These are phyloP conservation scores for Solanum boliviense DNA, from an alignment of 257 asterid genomes.

Conservation along the genomic window DNA sequence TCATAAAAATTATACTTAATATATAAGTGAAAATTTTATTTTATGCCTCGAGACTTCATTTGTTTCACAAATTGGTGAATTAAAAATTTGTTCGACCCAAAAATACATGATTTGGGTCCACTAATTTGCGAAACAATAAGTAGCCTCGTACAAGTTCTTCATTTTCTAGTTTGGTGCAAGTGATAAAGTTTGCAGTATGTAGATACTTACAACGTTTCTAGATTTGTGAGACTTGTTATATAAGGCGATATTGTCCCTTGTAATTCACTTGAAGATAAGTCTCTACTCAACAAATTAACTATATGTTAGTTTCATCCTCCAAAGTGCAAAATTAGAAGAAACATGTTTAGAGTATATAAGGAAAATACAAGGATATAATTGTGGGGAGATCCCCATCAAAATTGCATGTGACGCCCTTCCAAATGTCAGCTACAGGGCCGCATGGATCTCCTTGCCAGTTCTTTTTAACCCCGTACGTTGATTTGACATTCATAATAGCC, in stretches of 20 bases:
- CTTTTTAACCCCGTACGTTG: not conserved
- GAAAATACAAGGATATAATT: slow-evolving; percentile 1
- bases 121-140: not conserved
- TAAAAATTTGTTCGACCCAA: not conserved
- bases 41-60: not conserved
- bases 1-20: not conserved
- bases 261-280: slow-evolving; percentile 6
- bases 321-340: not conserved
- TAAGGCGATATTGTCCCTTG: not conserved
- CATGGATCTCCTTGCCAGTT: slow-evolving; percentile 28
- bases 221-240: not conserved
- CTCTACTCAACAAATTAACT: not conserved
- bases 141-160: not conserved
- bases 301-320: not conserved
- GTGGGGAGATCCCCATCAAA: not conserved
- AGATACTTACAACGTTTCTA: slow-evolving; percentile 8
- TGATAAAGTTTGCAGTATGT: not conserved
- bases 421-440: not conserved
- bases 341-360: not conserved
- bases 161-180: not conserved
- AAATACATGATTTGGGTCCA: too few relatives aligned
- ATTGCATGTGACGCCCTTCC: slow-evolving; percentile 11
- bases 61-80: not conserved
- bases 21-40: not conserved
- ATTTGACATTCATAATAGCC: not conserved